phyloP scores from a whole-genome alignment of 352 stramenopile species.

The Stephanocyclus meneghinianus region DNA sequence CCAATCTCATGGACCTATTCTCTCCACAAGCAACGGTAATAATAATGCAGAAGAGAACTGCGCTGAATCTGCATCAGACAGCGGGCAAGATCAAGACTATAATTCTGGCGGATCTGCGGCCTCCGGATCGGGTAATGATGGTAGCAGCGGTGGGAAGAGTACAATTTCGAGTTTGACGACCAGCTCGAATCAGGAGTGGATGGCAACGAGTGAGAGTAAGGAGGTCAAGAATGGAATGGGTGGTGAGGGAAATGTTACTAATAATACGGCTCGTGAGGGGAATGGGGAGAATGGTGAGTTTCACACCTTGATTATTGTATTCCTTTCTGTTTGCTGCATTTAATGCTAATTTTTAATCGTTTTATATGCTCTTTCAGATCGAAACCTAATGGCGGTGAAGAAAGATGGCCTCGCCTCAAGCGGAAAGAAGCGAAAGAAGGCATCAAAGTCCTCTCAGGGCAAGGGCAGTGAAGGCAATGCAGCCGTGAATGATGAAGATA shows the following conservation, averaged over 20 bases:
- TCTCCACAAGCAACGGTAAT: not conserved
- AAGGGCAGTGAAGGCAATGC: constrained; percentile 12
- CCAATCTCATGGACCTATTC: not conserved
- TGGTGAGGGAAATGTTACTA: not conserved
- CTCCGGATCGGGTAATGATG: constrained; percentile 33
- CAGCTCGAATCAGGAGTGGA: constrained; percentile 46
- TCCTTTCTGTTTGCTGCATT: not conserved
- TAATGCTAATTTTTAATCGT: constrained; percentile 2
- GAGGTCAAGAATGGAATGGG: not conserved
- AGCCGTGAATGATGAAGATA: constrained; percentile 33
- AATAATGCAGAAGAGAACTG: constrained; percentile 8
- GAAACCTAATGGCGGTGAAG: constrained; percentile 6
- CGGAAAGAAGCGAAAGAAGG: constrained; percentile 43
- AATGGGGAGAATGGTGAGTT: not conserved
- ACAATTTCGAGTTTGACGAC: constrained; percentile 44
- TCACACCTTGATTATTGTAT: not conserved
- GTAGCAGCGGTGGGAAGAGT: constrained; percentile 41
- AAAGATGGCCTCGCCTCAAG: constrained; percentile 5
- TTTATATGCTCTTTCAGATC: constrained; percentile 18
- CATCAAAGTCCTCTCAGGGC: not conserved
- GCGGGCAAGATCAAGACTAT: constrained; percentile 30
- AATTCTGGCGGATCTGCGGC: constrained; percentile 20
- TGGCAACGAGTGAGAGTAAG: constrained; percentile 20
- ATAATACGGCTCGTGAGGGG: not conserved
- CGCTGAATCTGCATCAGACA: constrained; percentile 15